Conservation (phyloP, 345 rosid species). For the Gossypium longicalyx region DNA sequence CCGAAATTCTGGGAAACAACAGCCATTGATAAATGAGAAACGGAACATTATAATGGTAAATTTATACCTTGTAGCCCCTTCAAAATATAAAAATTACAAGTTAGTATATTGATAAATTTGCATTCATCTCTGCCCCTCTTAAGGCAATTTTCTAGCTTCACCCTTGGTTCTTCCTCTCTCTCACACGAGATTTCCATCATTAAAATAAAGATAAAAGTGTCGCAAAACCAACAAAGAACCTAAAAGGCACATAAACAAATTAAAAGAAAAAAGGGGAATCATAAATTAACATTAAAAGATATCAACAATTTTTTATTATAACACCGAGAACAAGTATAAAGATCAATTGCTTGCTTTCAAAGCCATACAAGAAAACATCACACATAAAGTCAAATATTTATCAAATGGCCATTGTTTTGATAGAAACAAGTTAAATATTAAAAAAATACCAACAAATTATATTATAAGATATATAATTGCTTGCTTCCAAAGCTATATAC, state of each 20-base stretch:
- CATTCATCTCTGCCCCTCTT: too few species aligned
- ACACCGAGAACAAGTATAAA: too few species aligned
- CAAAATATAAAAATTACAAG: too few species aligned
- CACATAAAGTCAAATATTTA: neutral
- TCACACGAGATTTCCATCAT: neutral
- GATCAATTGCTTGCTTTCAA: too few species aligned
- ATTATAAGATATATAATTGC: neutral
- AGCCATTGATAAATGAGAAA: slow-evolving; percentile 9
- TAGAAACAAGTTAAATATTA: neutral
- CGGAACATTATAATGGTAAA: neutral
- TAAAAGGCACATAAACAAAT: neutral
- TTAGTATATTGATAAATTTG: too few species aligned
- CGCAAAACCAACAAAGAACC: too few species aligned
- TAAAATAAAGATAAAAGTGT: neutral
- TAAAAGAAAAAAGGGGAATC: too few species aligned
- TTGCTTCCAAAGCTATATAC: slow-evolving; percentile 2
- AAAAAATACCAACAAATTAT: too few species aligned
- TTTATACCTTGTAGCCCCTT: too few species aligned
- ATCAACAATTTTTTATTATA: too few species aligned
- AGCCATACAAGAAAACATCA: neutral
- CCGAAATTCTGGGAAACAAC: slow-evolving; percentile 60
- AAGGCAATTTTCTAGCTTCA: too few species aligned
- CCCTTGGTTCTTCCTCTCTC: neutral
- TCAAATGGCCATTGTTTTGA: neutral
- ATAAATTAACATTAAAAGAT: too few species aligned